phyloP scores from a whole-genome alignment of 2,329 filamentous ascomycete genomes.

The Calonectria pauciramosa region DNA sequence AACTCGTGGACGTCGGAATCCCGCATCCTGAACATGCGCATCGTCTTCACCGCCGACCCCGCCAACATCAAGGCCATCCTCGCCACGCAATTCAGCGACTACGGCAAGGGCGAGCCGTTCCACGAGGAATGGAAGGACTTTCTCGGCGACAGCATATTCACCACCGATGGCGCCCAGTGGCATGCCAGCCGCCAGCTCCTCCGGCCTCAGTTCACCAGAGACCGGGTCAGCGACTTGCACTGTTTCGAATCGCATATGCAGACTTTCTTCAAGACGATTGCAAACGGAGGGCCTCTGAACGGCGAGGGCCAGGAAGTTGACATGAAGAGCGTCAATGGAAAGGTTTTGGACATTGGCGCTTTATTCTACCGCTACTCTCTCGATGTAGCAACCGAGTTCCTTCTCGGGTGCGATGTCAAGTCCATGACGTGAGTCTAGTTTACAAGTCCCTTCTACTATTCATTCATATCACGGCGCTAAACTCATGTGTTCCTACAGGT shows the following conservation, averaged over 20 bases:
- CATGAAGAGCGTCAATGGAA: conserved; percentile 71
- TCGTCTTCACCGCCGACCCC: conserved; percentile 83
- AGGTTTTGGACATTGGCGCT: conserved; percentile 77
- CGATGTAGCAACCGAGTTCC: conserved; percentile 88
- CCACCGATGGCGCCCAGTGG: conserved; percentile 85
- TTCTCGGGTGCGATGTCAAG: conserved; percentile 82
- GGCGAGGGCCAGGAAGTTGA: conserved; percentile 76
- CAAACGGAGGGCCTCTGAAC: conserved; percentile 68
- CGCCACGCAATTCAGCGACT: conserved; percentile 88
- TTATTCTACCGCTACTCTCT: conserved; percentile 89
- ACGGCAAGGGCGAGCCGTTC: conserved; percentile 84
- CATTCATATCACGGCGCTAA: not conserved
- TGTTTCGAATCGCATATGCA: conserved; percentile 86
- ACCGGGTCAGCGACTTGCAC: conserved; percentile 85
- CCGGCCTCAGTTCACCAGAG: conserved; percentile 87
- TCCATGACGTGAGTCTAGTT: conserved; percentile 63
- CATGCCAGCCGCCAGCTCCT: conserved; percentile 85
- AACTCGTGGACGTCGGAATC: conserved; percentile 72
- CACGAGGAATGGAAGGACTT: conserved; percentile 82
- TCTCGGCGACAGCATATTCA: conserved; percentile 81
- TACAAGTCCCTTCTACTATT: not conserved
- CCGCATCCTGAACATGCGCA: conserved; percentile 66
- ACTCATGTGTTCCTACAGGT: conserved; percentile 51
- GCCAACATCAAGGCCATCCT: conserved; percentile 94
- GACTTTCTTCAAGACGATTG: conserved; percentile 78